Conservation (phyloP, 2,329 filamentous ascomycete genomes). For the Verticillium alfalfae region DNA sequence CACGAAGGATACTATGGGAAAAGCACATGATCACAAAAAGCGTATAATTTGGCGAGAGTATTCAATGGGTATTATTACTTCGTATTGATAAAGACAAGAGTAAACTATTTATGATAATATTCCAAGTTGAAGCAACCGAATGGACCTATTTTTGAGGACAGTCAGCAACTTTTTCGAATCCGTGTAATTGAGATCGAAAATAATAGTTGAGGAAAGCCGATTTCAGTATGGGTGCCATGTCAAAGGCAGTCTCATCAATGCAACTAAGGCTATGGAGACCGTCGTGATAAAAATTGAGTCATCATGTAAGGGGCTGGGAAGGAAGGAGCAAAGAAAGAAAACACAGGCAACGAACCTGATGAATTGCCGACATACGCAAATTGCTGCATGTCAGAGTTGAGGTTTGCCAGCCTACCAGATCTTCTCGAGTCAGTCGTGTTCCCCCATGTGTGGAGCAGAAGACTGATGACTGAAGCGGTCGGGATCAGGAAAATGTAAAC, state of each 20-base stretch:
- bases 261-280: conserved; percentile 14
- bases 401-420: neutral
- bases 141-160: neutral
- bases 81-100: neutral
- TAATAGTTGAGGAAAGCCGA: neutral
- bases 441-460: neutral
- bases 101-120: too few relatives aligned
- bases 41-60: neutral
- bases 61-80: too few relatives aligned
- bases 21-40: neutral
- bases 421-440: neutral
- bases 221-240: conserved; percentile 13
- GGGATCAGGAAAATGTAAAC: conserved; percentile 1
- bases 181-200: neutral
- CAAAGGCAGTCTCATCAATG: conserved; percentile 15
- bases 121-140: too few relatives aligned
- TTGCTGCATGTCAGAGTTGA: neutral
- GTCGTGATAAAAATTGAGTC: conserved; percentile 14
- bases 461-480: neutral
- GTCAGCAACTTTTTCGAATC: neutral
- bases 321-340: neutral
- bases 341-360: neutral
- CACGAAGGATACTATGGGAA: too few relatives aligned
- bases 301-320: conserved; percentile 6
- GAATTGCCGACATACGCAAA: neutral